Evolutionary conservation across 441 rosid genomes (phyloP), one percentile per base, ranked within the genome.

Genomic region (Jatropha podagrica): DNA sequence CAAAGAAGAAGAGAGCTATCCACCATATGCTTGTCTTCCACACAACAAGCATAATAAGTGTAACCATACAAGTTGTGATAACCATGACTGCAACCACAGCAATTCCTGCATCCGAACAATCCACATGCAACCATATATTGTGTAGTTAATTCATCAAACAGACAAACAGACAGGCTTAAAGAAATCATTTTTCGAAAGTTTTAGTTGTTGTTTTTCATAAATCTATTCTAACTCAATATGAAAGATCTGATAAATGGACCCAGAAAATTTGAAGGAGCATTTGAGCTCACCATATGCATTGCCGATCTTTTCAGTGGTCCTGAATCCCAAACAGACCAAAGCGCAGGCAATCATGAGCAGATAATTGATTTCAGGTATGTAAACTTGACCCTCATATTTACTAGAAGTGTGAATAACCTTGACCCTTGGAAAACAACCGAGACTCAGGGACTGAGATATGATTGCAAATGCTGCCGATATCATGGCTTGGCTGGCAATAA

Each of bases 401-500:
- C 83, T 69, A 5, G 98, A 94, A 58, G 96, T 94, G 77, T 92
- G 94, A 44, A 91, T 86, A 52, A 94, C 88, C 71, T 88, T 90
- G 7, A 94, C 97, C 32, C 93, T 79, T 3, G 97, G 96, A 76
- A 92, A 94, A 74, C 97, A 94, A 15, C 89, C 83, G 2, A 89
- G 89, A 71, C 81, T 75, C 55, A 87, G 67, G 6, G 97, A 91
- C 68, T 94, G 98, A 0, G 92, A 81, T 51, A 94, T 78, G 40
- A 94, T 82, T 11, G 96, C 72, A 78, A 94, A 92, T 0, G 93
- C 83, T 1, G 91, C 97, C 0, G 94, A 90, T 71, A 94, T 91
- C 92, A 91, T 86, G 68, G 98, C 97, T 78, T 94, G 98, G 83
- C 94, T 92, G 0, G 97, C 95, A 5, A 92, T 86, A 32, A 92